Conservation (phyloP, 2,329 filamentous ascomycete genomes). For the Mycosphaerella sp. region DNA sequence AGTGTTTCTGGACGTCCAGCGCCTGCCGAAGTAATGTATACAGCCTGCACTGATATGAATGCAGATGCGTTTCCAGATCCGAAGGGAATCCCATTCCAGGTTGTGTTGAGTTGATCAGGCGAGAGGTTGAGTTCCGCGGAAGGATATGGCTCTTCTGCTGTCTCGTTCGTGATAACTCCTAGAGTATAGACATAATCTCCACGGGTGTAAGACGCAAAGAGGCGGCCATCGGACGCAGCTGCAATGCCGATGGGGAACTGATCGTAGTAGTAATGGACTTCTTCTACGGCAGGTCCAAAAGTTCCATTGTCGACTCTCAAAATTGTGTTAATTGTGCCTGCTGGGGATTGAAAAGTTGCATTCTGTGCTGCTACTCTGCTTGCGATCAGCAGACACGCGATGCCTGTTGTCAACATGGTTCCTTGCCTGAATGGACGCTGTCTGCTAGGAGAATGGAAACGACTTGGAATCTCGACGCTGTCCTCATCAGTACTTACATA, state of each 20-base stretch:
- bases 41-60: conserved; percentile 43
- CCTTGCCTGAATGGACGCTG: background rate
- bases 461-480: background rate
- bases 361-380: conserved; percentile 23
- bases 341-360: conserved; percentile 12
- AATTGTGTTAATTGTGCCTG: conserved; percentile 27
- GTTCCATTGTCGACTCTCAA: conserved; percentile 45
- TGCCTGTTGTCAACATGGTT: background rate
- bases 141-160: conserved; percentile 45
- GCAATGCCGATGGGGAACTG: conserved; percentile 45
- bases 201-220: conserved; percentile 45
- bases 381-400: conserved; percentile 13
- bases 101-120: conserved; percentile 35
- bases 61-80: conserved; percentile 40
- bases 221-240: conserved; percentile 39
- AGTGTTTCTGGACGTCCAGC: conserved; percentile 38
- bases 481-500: background rate
- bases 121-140: conserved; percentile 36
- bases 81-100: conserved; percentile 40
- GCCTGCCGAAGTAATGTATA: conserved; percentile 41
- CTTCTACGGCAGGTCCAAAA: conserved; percentile 44
- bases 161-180: conserved; percentile 44
- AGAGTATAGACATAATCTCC: conserved; percentile 45
- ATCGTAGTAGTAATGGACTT: conserved; percentile 42
- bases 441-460: background rate